Evolutionary conservation across 1,284 basidiomycete species (phyloP).

Genomic region (Coniferiporia sulphurascens): DNA sequence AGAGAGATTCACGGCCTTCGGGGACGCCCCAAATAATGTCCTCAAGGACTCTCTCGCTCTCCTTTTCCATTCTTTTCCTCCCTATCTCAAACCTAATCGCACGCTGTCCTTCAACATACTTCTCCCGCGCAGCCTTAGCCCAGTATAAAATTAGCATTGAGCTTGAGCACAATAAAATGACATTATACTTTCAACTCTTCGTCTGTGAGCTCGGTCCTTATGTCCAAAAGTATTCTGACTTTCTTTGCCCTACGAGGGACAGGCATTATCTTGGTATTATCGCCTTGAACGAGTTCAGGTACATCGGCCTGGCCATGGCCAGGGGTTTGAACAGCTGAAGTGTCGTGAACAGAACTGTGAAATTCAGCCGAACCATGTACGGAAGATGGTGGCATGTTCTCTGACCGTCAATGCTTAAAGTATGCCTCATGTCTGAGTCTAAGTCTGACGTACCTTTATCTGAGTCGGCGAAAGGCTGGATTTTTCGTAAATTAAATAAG

Average conservation of each 20-base stretch:
- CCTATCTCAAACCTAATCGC: conserved; percentile 45
- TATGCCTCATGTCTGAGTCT: not conserved
- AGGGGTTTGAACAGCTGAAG: conserved; percentile 29
- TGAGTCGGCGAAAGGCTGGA: conserved; percentile 8
- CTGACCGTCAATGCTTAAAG: not conserved
- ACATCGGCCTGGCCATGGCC: conserved; percentile 1
- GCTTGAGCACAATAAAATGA: not conserved
- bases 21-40: conserved; percentile 68
- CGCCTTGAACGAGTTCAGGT: conserved; percentile 1
- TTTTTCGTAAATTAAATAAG: not conserved
- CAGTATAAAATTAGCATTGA: conserved; percentile 23
- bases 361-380: conserved; percentile 15
- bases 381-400: conserved; percentile 15
- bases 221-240: conserved; percentile 46
- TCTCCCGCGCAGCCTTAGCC: conserved; percentile 49
- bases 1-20: conserved; percentile 45
- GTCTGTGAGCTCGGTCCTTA: conserved; percentile 70
- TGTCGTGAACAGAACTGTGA: conserved; percentile 19
- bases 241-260: conserved; percentile 27
- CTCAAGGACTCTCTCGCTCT: conserved; percentile 48
- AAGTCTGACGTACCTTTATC: conserved; percentile 9
- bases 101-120: conserved; percentile 62
- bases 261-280: not conserved
- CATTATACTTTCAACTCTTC: conserved; percentile 62
- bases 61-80: conserved; percentile 52